A percentile compares a stretch with the other conserved stretches of the same genome.
Evolutionary conservation across 805 yeast genomes (phyloP).

Genomic region (Pichia heedii): DNA sequence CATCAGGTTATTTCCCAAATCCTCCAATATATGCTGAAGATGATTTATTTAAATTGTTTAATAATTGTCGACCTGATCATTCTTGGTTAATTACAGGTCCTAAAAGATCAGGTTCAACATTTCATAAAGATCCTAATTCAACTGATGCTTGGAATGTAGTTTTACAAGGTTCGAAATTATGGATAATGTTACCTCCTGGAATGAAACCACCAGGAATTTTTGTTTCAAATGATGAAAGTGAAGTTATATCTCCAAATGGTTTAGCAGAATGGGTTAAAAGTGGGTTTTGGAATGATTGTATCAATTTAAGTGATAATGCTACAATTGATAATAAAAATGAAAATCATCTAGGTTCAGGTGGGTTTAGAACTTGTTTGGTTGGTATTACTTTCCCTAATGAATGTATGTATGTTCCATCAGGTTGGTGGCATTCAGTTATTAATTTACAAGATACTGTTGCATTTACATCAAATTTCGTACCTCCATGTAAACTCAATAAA

Average conservation of each 20-base stretch:
- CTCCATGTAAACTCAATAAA: slow-evolving; percentile 47
- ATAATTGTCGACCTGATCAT: slow-evolving; percentile 70
- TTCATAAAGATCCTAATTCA: slow-evolving; percentile 87
- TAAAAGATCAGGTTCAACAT: slow-evolving; percentile 72
- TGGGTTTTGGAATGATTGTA: slow-evolving; percentile 69
- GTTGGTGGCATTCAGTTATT: slow-evolving; percentile 97
- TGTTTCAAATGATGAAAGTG: slow-evolving; percentile 68
- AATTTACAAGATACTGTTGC: slow-evolving; percentile 79
- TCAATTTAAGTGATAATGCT: slow-evolving; percentile 37
- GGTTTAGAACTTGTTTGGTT: slow-evolving; percentile 38
- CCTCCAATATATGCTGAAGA: slow-evolving; percentile 22
- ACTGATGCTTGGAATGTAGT: slow-evolving; percentile 90
- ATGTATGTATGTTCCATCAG: slow-evolving; percentile 84
- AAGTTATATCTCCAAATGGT: slow-evolving; percentile 87
- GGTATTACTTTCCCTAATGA: slow-evolving; percentile 78
- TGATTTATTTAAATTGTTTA: slow-evolving; percentile 38
- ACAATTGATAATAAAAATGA: slow-evolving; percentile 12
- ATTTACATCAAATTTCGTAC: slow-evolving; percentile 82
- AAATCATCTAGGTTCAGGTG: slow-evolving; percentile 8
- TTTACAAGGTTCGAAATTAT: slow-evolving; percentile 63
- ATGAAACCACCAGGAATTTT: slow-evolving; percentile 79
- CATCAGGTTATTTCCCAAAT: slow-evolving; percentile 7
- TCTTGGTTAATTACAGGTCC: slow-evolving; percentile 92
- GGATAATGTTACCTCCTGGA: slow-evolving; percentile 84
- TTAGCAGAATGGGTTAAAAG: slow-evolving; percentile 84